Conservation (phyloP, 805 yeast species). For the Naumovozyma baii region DNA sequence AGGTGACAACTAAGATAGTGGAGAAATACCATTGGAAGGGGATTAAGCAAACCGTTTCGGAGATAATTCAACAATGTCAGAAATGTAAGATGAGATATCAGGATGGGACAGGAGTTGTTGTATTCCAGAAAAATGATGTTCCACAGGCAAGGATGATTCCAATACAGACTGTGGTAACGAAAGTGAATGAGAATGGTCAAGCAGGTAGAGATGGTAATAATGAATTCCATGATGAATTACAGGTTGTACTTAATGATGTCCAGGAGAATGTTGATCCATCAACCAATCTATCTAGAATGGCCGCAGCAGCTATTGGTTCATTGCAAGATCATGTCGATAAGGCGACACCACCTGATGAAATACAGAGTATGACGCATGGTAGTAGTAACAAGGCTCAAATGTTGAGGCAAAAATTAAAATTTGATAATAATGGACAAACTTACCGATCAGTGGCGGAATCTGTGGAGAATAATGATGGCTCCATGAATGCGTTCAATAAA, state of each 20-base stretch:
- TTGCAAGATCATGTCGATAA: slow-evolving; percentile 9
- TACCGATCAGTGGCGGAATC: background rate
- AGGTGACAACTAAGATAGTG: slow-evolving; percentile 66
- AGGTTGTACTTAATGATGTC: background rate
- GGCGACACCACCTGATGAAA: slow-evolving; percentile 9
- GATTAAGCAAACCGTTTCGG: slow-evolving; percentile 77
- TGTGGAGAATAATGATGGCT: slow-evolving; percentile 4
- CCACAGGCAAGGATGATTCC: slow-evolving; percentile 25
- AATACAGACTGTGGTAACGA: slow-evolving; percentile 4
- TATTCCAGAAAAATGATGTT: slow-evolving; percentile 13
- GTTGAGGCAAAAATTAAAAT: background rate
- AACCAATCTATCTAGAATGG: slow-evolving; percentile 13
- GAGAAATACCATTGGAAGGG: slow-evolving; percentile 87
- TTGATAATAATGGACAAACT: background rate
- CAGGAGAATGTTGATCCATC: background rate
- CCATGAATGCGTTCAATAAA: slow-evolving; percentile 21
- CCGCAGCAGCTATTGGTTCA: slow-evolving; percentile 22
- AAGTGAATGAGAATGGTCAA: background rate
- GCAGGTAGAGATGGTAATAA: background rate
- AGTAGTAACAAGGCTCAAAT: background rate
- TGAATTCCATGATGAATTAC: background rate
- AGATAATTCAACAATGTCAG: slow-evolving; percentile 64
- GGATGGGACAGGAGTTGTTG: slow-evolving; percentile 28
- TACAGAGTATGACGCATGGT: background rate
- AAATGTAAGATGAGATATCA: slow-evolving; percentile 50